A percentile compares a stretch with the other conserved stretches of the same genome.
Conservation (phyloP, 2,329 filamentous ascomycete genomes). For the Stachybotrys elegans region DNA sequence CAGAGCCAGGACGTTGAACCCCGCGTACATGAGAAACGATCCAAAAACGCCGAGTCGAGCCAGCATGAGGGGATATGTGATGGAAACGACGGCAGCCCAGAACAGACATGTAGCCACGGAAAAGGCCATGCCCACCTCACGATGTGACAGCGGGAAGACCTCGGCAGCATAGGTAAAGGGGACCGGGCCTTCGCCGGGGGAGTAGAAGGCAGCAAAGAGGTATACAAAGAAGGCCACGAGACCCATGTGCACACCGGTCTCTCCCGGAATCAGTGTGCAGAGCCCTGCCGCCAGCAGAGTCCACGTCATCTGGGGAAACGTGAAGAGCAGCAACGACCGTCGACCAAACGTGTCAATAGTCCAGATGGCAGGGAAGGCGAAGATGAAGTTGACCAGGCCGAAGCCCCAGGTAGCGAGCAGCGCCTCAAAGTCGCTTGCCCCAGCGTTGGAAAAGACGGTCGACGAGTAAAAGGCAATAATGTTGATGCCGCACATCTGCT, state of each 20-base stretch:
- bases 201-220: constrained; percentile 48
- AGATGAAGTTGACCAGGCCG: constrained; percentile 53
- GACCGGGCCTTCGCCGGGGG: constrained; percentile 57
- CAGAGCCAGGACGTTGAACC: constrained; percentile 49
- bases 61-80: constrained; percentile 58
- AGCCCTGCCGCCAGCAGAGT: constrained; percentile 36
- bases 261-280: constrained; percentile 45
- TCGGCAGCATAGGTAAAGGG: constrained; percentile 66
- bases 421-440: constrained; percentile 49
- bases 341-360: constrained; percentile 55
- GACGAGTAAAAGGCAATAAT: constrained; percentile 74
- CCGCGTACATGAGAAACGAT: constrained; percentile 50
- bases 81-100: constrained; percentile 55
- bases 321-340: constrained; percentile 40
- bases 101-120: constrained; percentile 62
- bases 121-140: constrained; percentile 67
- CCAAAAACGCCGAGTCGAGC: constrained; percentile 37
- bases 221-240: constrained; percentile 53
- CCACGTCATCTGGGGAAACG: constrained; percentile 38
- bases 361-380: constrained; percentile 54
- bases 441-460: constrained; percentile 54
- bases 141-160: constrained; percentile 65
- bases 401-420: constrained; percentile 55
- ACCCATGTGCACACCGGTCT: constrained; percentile 28
- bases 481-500: constrained; percentile 67